Base-by-base conservation (phyloP, 306 rosid species). In the Cicer judaicum region DNA sequence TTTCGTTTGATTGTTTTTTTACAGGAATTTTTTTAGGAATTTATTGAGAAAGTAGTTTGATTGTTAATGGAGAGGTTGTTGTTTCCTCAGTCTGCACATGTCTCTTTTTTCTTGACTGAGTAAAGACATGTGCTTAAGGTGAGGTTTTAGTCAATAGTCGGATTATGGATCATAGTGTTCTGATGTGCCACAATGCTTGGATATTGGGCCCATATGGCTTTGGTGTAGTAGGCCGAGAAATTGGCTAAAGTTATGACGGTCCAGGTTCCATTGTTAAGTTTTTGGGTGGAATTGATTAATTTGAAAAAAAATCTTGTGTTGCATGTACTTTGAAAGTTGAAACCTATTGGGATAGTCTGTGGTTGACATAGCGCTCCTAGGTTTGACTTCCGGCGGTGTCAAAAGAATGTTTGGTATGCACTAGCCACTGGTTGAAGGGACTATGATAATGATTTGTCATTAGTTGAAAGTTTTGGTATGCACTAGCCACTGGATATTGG, bases 211-310 rank as follows among this genome's bases (percentile, higher is more conserved):
- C 34, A 29, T 29, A 29, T 29, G 34, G 34, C 34, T 29, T 29
- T 29, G 34, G 34, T 29, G 34, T 29, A 29, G 34, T 29, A 29
- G 34, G 34, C 34, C 34, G 34, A 29, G 5, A 29, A 4, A 29
- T 29, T 29, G 34, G 34, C 34, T 29, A 29, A 29, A 29, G 34
- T 29, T 29, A 29, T 29, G 34, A 29, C 5, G 0, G 34, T 3
- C 34, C 34, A 29, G 18, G 34, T 16, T 15, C 39, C 12, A 5
- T 2, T 29, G 53, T 15, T 70, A 14, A 43, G 8, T 1, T 52
- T 42, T 19, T 53, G 72, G 44, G 61, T 50, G 34, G 73, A 50
- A 40, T 61, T 7, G 15, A 49, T 40, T 34, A 47, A 48, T 47
- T 61, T 62, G 49, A 14, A 61, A 48, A 59, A 6, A 48, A 24